Base-by-base conservation (phyloP, 2,329 filamentous ascomycete genomes). In the Sordariomycetes sp. region DNA sequence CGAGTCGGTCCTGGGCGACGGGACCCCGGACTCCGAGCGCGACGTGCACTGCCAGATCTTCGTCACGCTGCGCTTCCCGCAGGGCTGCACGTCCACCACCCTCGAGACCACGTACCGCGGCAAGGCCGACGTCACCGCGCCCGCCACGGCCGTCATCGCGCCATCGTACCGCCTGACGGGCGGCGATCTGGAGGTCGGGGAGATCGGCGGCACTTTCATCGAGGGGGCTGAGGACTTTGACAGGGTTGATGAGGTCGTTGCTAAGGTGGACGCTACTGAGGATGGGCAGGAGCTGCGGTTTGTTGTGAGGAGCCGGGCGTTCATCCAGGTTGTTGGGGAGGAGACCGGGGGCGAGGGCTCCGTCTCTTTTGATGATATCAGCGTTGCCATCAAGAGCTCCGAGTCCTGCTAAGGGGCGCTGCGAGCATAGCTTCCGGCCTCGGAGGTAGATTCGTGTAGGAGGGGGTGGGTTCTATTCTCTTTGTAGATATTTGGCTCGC, bases 41-140 rank as follows among this genome's bases (percentile, higher is more conserved):
- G 54, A 57, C n/a, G 53, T 53, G 34, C 48, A 56, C 58, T 59
- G 58, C 54, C 53, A 59, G 37, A 28, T 59, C 48, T 53, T 54
- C 58, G n/a, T 53, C 46, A 54, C 46, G 14, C 24, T 59, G 1
- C 28, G 24, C 14, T 59, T 52, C 58, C 53, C 58, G 32, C 11
- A 53, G 35, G 58, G 58, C n/a, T 59, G 58, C 25, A 59, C 53
- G 16, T 18, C 32, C 6, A 53, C 54, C 43, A 20, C 58, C 48
- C 3, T 59, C 32, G 46, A 24, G 3, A 59, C 53, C 22, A 53
- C 46, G 10, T 46, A 53, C 32, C 58, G 56, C 46, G 58, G 58
- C 48, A 56, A 53, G 46, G 58, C 58, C 25, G 5, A n/a, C 32
- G 32, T 57, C 16, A 16, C 51, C 18, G 3, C 8, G 1, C 53